These are phyloP conservation scores for Xylaria sp. DNA, from an alignment of 2,329 filamentous ascomycete genomes.

Conservation along the genomic window DNA sequence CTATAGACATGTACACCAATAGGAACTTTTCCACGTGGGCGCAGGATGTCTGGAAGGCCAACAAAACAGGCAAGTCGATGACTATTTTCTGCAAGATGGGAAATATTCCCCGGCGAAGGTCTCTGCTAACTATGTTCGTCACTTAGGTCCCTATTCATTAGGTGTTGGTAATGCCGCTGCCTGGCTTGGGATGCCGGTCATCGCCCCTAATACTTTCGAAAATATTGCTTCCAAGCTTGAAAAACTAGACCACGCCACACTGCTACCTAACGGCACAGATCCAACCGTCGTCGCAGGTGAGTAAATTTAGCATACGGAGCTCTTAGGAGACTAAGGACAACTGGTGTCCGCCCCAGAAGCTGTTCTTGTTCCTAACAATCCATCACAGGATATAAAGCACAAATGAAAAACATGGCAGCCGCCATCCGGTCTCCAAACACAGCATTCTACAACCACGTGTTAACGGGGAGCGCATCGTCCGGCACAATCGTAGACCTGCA, in stretches of 20 bases:
- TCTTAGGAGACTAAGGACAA: background rate
- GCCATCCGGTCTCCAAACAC: constrained; percentile 44
- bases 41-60: constrained; percentile 37
- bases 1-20: constrained; percentile 37
- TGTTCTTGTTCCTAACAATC: background rate
- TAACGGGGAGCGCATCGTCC: constrained; percentile 35
- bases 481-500: constrained; percentile 40
- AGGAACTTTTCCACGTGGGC: constrained; percentile 38
- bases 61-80: constrained; percentile 34
- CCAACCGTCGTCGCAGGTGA: constrained; percentile 42
- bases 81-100: no score
- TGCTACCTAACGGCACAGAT: constrained; percentile 42
- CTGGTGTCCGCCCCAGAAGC: background rate
- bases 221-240: constrained; percentile 42
- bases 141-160: constrained; percentile 31
- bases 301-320: background rate
- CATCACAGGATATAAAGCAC: constrained; percentile 43
- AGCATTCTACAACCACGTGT: constrained; percentile 45
- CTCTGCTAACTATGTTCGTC: no score
- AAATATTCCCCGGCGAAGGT: no score
- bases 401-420: constrained; percentile 45
- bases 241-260: constrained; percentile 41
- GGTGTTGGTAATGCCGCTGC: constrained; percentile 44
- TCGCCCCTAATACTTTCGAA: constrained; percentile 41
- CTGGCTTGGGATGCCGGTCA: constrained; percentile 45